Conservation (phyloP, 1,284 basidiomycete genomes). For the Leccinum proximum region DNA sequence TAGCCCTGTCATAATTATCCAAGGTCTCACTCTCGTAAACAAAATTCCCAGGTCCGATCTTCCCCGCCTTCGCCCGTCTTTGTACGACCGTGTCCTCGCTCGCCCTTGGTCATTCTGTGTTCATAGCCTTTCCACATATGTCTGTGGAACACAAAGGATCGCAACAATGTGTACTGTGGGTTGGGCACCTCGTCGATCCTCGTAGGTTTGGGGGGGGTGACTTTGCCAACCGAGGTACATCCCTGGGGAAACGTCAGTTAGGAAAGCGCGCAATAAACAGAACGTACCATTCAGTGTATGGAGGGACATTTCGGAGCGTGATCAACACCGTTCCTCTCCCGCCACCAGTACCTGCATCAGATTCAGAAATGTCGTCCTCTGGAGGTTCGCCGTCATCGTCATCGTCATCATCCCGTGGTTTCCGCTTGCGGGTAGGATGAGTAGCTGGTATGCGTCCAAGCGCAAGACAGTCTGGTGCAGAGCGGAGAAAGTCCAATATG, state of each 20-base stretch:
- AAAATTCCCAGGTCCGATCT: conserved; percentile 81
- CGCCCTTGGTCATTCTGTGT: conserved; percentile 91
- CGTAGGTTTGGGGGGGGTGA: conserved; percentile 50
- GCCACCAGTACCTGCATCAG: conserved; percentile 22
- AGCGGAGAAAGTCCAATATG: conserved; percentile 83
- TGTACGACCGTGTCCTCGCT: conserved; percentile 58
- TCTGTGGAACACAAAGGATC: conserved; percentile 84
- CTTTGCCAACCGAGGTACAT: conserved; percentile 79
- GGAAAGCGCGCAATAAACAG: conserved; percentile 6
- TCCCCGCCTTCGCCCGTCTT: conserved; percentile 71
- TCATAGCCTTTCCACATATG: conserved; percentile 80
- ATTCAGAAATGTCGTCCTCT: conserved; percentile 25
- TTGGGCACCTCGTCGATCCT: conserved; percentile 45
- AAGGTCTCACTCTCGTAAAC: conserved; percentile 36
- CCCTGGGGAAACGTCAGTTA: conserved; percentile 43
- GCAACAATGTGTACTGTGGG: conserved; percentile 69
- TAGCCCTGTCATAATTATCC: background rate
- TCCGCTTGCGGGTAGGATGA: conserved; percentile 41
- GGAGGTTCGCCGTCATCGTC: conserved; percentile 15
- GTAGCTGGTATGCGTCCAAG: conserved; percentile 52
- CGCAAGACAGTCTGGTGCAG: conserved; percentile 63
- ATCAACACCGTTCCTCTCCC: conserved; percentile 73
- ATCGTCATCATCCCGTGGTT: conserved; percentile 36
- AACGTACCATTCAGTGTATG: conserved; percentile 86
- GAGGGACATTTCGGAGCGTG: conserved; percentile 83